Evolutionary conservation across 495 filamentous ascomycete species (phyloP), one percentile per base, ranked within the genome.

Genomic region (Apiosordaria backusii): DNA sequence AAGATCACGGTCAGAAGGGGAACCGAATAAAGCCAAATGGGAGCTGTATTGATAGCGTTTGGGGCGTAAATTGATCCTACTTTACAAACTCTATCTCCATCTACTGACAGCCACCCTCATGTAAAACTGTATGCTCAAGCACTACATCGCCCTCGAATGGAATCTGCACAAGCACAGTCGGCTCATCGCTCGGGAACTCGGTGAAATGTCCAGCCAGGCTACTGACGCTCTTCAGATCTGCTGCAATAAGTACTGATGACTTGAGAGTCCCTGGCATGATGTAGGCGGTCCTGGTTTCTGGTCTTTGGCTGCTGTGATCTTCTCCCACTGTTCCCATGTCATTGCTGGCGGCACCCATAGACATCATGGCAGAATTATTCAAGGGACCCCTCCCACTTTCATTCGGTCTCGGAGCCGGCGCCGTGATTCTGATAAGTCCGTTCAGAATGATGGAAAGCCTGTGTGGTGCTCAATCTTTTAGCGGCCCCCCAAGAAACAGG

Each of bases 181-280:
- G 71, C 64, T 75, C 73, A 45, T 71, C 65, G 57, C 71, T 71
- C 15, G 71, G 73, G 40, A 75, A 75, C 57, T 75, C 73, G 61
- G 73, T 75, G 53, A 62, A 71, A 52, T 75, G 73, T 1, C 73
- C 73, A 1, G 69, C 69, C 15, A 75, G 29, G 4, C 64, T 73
- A 53, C 73, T 75, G 7, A 60, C 26, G 1, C 71, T 62, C 60
- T 68, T 75, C 23, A 75, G 60, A 60, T 75, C 73, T 18, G 68
- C 73, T 0, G 73, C 73, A 19, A 75, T 75, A 2, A 75, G 45
- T 2, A 73, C 67, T 29, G 68, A 73, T 25, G 71, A 73, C 27
- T 29, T 60, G 1, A 62, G 13, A 19, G 69, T 75, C 1, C 73
- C 73, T 0, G 73, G 73, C 69, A 75, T 71, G 29, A 65, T 64